Conservation (phyloP, 2,329 filamentous ascomycete genomes). For the Apiospora phragmitis region DNA sequence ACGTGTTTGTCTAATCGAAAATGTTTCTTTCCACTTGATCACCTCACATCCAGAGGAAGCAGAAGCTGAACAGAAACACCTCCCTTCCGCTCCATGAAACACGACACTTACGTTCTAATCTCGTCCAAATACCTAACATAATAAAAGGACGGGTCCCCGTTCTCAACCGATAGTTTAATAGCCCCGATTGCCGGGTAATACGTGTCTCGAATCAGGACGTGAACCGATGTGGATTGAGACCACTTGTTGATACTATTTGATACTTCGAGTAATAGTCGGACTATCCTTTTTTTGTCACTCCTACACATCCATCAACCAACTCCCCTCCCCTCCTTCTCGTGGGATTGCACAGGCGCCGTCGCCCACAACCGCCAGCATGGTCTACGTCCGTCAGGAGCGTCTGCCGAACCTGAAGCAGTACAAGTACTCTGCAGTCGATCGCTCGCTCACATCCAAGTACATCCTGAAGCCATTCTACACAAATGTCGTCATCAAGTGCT, state of each 20-base stretch:
- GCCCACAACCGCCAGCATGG: constrained; percentile 58
- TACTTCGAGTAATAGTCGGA: not conserved
- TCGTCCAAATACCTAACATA: not conserved
- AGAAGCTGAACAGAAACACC: not conserved
- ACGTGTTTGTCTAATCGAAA: constrained; percentile 3
- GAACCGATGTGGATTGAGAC: not conserved
- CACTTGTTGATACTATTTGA: not conserved
- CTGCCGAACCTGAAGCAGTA: constrained; percentile 88
- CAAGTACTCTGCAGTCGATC: constrained; percentile 92
- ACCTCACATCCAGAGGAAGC: not conserved
- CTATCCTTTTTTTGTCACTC: not conserved
- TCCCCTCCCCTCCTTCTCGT: not conserved
- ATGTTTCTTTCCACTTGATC: not conserved
- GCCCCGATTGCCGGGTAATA: not conserved
- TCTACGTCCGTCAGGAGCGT: constrained; percentile 91
- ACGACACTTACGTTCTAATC: not conserved
- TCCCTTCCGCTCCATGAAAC: not conserved
- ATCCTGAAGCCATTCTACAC: constrained; percentile 98
- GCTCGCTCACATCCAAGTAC: constrained; percentile 86
- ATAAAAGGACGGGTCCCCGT: not conserved
- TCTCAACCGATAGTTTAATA: not conserved
- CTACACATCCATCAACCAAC: not conserved
- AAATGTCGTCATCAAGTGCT: constrained; percentile 88
- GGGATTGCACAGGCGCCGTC: not conserved
- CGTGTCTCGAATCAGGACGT: constrained; percentile 2